These are phyloP conservation scores for Colletotrichum sublineola DNA, from an alignment of 2,329 filamentous ascomycete genomes.

Conservation along the genomic window DNA sequence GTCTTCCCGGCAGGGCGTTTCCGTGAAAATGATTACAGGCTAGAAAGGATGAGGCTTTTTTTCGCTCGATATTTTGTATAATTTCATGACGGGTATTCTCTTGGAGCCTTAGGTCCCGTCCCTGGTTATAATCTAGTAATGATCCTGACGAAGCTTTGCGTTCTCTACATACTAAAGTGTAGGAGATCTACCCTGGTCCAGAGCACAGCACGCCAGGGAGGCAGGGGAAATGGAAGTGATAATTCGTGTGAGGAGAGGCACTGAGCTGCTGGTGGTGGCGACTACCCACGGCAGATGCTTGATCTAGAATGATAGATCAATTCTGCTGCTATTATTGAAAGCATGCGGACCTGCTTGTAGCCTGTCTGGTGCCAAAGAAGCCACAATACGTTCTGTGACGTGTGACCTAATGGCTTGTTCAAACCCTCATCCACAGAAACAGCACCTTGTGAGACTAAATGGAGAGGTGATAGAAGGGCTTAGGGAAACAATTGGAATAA, in stretches of 20 bases:
- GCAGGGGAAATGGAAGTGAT: not conserved
- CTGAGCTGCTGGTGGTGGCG: not conserved
- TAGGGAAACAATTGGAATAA: too few species aligned
- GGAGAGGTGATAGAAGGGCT: not conserved
- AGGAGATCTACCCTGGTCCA: not conserved
- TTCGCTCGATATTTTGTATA: conserved; percentile 6
- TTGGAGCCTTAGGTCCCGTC: not conserved
- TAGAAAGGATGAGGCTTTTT: not conserved
- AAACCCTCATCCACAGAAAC: not conserved
- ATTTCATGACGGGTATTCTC: not conserved
- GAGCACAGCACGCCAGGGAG: not conserved
- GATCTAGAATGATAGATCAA: not conserved
- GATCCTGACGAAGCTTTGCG: not conserved
- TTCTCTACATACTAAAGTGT: not conserved
- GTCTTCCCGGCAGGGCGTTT: not conserved
- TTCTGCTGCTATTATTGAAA: not conserved
- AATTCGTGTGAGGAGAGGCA: not conserved
- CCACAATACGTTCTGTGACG: not conserved
- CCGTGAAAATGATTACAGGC: not conserved
- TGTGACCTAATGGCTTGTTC: not conserved
- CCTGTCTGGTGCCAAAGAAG: not conserved
- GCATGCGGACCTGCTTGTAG: too few species aligned
- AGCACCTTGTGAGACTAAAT: not conserved
- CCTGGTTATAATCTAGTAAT: conserved; percentile 11
- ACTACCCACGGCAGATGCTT: not conserved